A percentile compares a stretch with the other conserved stretches of the same genome.
Evolutionary conservation across 176 grass and related monocot genomes (phyloP).

Genomic region (Miscanthus lutarioriparius): DNA sequence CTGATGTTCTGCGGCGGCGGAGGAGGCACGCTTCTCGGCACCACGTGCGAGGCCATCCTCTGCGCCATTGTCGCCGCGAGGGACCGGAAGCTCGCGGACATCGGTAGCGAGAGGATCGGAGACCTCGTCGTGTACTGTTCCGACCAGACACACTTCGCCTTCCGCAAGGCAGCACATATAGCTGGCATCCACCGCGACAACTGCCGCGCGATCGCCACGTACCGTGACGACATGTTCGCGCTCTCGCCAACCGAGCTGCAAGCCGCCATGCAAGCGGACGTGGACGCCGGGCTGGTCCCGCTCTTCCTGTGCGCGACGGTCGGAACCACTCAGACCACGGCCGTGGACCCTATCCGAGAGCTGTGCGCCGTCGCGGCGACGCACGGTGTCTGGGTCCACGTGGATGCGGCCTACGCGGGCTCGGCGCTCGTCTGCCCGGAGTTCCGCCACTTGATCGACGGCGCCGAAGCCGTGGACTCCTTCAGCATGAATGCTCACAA

Average conservation of each 20-base stretch:
- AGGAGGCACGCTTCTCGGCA: constrained; percentile 36
- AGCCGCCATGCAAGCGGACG: constrained; percentile 20
- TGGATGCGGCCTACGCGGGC: constrained; percentile 11
- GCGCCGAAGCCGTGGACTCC: constrained; percentile 14
- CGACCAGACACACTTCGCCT: constrained; percentile 38
- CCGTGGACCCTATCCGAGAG: constrained; percentile 26
- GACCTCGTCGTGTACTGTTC: constrained; percentile 44
- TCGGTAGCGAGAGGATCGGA: background rate
- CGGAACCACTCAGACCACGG: constrained; percentile 17
- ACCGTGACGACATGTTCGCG: background rate
- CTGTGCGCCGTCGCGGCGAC: constrained; percentile 24
- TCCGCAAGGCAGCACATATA: constrained; percentile 25
- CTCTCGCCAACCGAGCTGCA: background rate
- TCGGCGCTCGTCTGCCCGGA: constrained; percentile 11
- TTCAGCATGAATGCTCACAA: constrained; percentile 30
- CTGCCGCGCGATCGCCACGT: constrained; percentile 28
- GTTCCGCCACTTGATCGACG: background rate
- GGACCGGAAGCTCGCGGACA: constrained; percentile 16
- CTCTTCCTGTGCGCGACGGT: constrained; percentile 42
- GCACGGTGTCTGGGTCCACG: constrained; percentile 15
- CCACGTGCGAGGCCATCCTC: constrained; percentile 40
- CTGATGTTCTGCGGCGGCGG: constrained; percentile 34
- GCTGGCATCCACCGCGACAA: constrained; percentile 38
- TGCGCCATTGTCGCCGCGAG: constrained; percentile 35
- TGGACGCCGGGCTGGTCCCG: constrained; percentile 18